A percentile compares a stretch with the other conserved stretches of the same genome.
phyloP scores from a whole-genome alignment of 1,284 basidiomycete species.

The Chiua sp. region DNA sequence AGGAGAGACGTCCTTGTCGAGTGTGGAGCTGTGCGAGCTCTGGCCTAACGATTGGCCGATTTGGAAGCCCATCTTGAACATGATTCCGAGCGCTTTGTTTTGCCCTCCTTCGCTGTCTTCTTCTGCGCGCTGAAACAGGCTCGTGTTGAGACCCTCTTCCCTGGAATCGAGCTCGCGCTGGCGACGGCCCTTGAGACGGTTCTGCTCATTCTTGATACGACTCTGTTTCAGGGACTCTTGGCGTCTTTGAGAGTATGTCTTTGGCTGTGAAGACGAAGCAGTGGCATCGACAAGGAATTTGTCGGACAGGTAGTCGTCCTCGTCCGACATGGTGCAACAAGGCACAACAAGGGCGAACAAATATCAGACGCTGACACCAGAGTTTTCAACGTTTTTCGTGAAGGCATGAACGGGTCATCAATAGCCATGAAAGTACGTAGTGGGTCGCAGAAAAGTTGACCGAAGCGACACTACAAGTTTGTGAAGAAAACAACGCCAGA shows the following conservation, averaged over 20 bases:
- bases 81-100: conserved; percentile 83
- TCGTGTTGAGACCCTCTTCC: conserved; percentile 76
- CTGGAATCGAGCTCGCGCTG: conserved; percentile 77
- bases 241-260: conserved; percentile 71
- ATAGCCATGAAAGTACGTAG: conserved; percentile 38
- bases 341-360: conserved; percentile 22
- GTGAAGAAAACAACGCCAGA: conserved; percentile 56
- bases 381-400: background rate
- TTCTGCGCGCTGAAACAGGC: conserved; percentile 76
- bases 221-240: conserved; percentile 64
- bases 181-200: conserved; percentile 63
- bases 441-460: conserved; percentile 40
- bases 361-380: conserved; percentile 15
- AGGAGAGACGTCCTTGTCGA: conserved; percentile 6
- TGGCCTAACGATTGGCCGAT: conserved; percentile 77
- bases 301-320: conserved; percentile 85
- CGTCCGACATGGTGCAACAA: conserved; percentile 46
- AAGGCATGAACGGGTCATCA: conserved; percentile 33
- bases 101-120: conserved; percentile 57
- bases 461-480: conserved; percentile 45
- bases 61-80: conserved; percentile 91
- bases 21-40: conserved; percentile 23
- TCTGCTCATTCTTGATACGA: conserved; percentile 66
- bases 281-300: conserved; percentile 65
- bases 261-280: conserved; percentile 42